Percentiles rank a stretch among this genome's conserved stretches.
phyloP scores from a whole-genome alignment of 1,139 yeast species.

The Yamadazyma dendronema region DNA sequence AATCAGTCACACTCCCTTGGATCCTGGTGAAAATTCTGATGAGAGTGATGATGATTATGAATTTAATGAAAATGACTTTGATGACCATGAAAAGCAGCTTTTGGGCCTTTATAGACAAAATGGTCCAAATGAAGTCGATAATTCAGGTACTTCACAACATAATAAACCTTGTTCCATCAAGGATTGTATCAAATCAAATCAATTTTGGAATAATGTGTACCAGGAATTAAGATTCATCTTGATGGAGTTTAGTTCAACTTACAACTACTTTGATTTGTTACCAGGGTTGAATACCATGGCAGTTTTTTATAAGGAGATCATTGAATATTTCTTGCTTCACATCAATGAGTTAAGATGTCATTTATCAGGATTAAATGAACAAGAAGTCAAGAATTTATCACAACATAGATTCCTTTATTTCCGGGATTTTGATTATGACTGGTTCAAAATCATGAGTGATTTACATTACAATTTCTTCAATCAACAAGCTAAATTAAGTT shows the following conservation, averaged over 20 bases:
- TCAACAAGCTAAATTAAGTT: constrained; percentile 12
- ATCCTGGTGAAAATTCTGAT: not conserved
- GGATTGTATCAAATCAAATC: constrained; percentile 20
- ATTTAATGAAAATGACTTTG: not conserved
- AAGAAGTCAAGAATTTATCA: constrained; percentile 20
- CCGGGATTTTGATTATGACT: constrained; percentile 24
- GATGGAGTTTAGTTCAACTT: constrained; percentile 17
- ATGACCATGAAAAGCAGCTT: not conserved
- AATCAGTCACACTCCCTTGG: constrained; percentile 1
- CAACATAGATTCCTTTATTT: constrained; percentile 25
- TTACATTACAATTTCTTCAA: constrained; percentile 20
- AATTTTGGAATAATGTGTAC: constrained; percentile 35
- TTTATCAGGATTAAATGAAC: constrained; percentile 13
- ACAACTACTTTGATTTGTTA: constrained; percentile 25
- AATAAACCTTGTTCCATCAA: constrained; percentile 5
- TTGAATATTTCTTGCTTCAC: constrained; percentile 30
- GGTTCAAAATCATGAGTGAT: constrained; percentile 23
- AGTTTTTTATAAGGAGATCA: constrained; percentile 25
- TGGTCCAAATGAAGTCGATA: not conserved
- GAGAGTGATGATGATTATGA: constrained; percentile 8
- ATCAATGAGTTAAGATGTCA: constrained; percentile 18
- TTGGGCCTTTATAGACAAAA: not conserved
- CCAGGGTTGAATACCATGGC: constrained; percentile 28
- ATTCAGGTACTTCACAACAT: not conserved
- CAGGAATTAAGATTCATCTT: constrained; percentile 31